Percentiles rank a stretch among this genome's conserved stretches.
Conservation (phyloP, 2,329 filamentous ascomycete species). For the Calonectria leucothoes region DNA sequence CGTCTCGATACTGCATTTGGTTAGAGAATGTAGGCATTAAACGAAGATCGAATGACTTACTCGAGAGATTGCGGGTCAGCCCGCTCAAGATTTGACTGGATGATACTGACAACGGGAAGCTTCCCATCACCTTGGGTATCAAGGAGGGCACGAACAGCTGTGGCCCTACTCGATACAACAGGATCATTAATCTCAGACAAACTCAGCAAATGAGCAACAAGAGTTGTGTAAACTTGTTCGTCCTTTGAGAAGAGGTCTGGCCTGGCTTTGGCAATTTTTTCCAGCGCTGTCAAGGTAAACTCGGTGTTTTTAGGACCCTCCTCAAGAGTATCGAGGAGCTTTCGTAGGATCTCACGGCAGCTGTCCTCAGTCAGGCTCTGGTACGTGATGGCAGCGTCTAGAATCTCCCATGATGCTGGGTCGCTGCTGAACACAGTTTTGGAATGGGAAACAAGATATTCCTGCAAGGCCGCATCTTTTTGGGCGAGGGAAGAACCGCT, state of each 20-base stretch:
- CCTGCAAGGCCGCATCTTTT: conserved; percentile 56
- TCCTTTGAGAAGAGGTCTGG: conserved; percentile 58
- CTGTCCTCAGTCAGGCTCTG: conserved; percentile 52
- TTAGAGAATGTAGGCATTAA: background rate
- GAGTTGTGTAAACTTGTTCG: conserved; percentile 57
- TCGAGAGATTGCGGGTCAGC: conserved; percentile 61
- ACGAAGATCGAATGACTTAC: conserved; percentile 48
- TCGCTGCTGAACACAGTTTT: conserved; percentile 51
- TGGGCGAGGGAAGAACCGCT: conserved; percentile 53
- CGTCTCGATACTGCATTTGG: conserved; percentile 59
- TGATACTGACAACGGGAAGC: conserved; percentile 60
- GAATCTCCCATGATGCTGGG: conserved; percentile 54
- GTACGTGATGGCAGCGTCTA: conserved; percentile 60
- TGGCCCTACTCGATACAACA: conserved; percentile 53
- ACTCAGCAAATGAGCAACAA: conserved; percentile 65
- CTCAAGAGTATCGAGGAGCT: conserved; percentile 48
- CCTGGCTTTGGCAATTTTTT: conserved; percentile 58
- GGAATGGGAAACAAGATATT: conserved; percentile 56
- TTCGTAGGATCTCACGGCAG: conserved; percentile 47
- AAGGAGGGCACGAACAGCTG: conserved; percentile 57
- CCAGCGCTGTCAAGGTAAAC: conserved; percentile 57
- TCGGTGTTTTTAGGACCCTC: conserved; percentile 42
- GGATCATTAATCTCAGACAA: conserved; percentile 62
- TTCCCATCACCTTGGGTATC: conserved; percentile 56
- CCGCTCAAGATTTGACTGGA: conserved; percentile 66